These are phyloP conservation scores for Allomyces arbusculus DNA, from an alignment of 192 early-diverging fungal genomes.

Conservation along the genomic window DNA sequence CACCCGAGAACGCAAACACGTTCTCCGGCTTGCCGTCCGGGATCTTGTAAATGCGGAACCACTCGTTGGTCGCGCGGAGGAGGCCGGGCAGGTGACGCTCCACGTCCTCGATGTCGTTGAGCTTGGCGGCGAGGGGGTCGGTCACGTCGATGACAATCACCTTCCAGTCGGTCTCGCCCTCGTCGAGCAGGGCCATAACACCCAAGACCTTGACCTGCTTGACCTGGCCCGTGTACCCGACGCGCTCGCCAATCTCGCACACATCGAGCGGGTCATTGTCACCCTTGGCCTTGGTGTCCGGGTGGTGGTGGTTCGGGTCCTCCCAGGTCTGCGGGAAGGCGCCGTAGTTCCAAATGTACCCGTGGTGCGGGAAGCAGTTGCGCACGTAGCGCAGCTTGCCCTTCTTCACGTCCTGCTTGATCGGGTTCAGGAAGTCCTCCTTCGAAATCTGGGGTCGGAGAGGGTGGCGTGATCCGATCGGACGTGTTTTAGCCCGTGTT, in stretches of 20 bases:
- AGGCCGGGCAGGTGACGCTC: slow-evolving; percentile 92
- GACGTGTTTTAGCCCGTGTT: not conserved
- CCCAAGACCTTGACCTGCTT: slow-evolving; percentile 99
- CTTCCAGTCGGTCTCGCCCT: slow-evolving; percentile 99
- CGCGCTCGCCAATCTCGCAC: slow-evolving; percentile 89
- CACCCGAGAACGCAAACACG: slow-evolving; percentile 91
- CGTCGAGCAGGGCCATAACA: slow-evolving; percentile 95
- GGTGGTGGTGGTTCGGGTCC: slow-evolving; percentile 71
- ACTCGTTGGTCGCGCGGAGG: slow-evolving; percentile 90
- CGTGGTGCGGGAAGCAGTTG: slow-evolving; percentile 99
- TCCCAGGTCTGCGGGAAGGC: slow-evolving; percentile 99
- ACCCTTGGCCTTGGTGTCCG: slow-evolving; percentile 87
- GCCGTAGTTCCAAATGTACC: slow-evolving; percentile 99
- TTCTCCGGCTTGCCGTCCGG: slow-evolving; percentile 99
- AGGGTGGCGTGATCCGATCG: not conserved
- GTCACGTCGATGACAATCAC: slow-evolving; percentile 92
- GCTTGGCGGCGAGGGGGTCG: slow-evolving; percentile 88
- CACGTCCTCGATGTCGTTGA: slow-evolving; percentile 98
- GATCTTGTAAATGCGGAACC: slow-evolving; percentile 99
- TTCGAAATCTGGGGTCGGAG: slow-evolving; percentile 55
- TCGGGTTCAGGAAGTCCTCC: slow-evolving; percentile 92
- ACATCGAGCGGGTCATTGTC: slow-evolving; percentile 98
- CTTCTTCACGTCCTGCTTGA: slow-evolving; percentile 98
- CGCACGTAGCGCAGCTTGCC: slow-evolving; percentile 94
- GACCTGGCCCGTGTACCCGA: slow-evolving; percentile 80